These are phyloP conservation scores for Aaosphaeria pasadenensis DNA, from an alignment of 2,329 filamentous ascomycete genomes.

Conservation along the genomic window DNA sequence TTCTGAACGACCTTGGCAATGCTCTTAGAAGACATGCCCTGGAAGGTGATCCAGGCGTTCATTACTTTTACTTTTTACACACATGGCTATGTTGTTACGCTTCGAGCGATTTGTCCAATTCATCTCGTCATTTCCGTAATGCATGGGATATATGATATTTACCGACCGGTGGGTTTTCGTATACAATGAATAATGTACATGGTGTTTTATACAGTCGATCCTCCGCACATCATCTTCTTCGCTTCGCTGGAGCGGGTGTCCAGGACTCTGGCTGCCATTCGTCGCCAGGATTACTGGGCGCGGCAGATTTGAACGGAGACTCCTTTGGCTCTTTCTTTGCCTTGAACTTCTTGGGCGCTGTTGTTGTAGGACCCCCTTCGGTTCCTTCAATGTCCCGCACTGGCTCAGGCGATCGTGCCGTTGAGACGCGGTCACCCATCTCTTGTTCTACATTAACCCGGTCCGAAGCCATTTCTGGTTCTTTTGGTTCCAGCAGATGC, in stretches of 20 bases:
- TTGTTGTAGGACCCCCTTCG: slow-evolving; percentile 3
- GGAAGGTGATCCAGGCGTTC: no score
- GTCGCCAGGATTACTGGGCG: slow-evolving; percentile 39
- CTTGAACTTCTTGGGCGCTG: slow-evolving; percentile 18
- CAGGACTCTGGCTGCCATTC: slow-evolving; percentile 48
- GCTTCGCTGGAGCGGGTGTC: slow-evolving; percentile 40
- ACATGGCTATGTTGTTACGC: no score
- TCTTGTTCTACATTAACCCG: slow-evolving; percentile 33
- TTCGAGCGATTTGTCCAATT: no score
- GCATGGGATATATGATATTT: no score
- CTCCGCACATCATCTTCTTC: slow-evolving; percentile 3
- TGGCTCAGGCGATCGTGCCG: slow-evolving; percentile 6
- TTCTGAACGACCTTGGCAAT: no score
- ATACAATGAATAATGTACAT: no score
- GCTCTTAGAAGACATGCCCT: no score
- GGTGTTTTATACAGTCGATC: no score
- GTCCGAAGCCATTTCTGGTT: slow-evolving; percentile 38
- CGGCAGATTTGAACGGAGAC: slow-evolving; percentile 40
- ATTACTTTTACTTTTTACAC: no score
- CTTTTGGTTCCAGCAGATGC: slow-evolving; percentile 44
- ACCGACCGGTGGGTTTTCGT: no score
- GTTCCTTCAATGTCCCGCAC: slow-evolving; percentile 24
- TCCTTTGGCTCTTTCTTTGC: slow-evolving; percentile 29
- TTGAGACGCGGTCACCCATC: slow-evolving; percentile 19
- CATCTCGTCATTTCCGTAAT: no score